A percentile compares a stretch with the other conserved stretches of the same genome.
These are phyloP conservation scores for Gymnopilus dilepis DNA, from an alignment of 768 basidiomycete species.

Conservation along the genomic window DNA sequence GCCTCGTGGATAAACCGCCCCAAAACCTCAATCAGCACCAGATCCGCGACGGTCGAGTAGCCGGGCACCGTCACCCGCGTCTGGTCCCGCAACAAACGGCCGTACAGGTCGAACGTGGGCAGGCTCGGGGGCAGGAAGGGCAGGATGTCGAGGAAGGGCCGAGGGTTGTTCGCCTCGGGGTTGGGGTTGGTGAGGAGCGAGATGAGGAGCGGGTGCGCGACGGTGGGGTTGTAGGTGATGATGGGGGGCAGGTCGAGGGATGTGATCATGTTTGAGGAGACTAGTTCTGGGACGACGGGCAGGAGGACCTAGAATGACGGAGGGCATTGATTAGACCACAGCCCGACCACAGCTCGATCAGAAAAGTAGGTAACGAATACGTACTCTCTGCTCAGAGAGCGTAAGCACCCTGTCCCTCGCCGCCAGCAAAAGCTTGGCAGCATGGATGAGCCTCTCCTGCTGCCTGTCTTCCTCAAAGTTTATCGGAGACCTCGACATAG, in stretches of 20 bases:
- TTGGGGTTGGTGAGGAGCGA: slow-evolving; percentile 54
- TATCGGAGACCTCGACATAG: slow-evolving; percentile 33
- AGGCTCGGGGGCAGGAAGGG: slow-evolving; percentile 72
- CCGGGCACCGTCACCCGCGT: slow-evolving; percentile 49
- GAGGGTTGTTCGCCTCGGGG: slow-evolving; percentile 43
- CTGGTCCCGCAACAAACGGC: slow-evolving; percentile 67
- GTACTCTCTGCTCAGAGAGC: slow-evolving; percentile 76
- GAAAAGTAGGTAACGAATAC: slow-evolving; percentile 26
- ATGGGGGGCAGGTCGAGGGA: slow-evolving; percentile 71
- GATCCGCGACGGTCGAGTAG: slow-evolving; percentile 64
- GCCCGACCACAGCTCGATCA: neutral
- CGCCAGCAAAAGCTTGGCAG: slow-evolving; percentile 69
- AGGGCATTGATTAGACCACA: slow-evolving; percentile 1
- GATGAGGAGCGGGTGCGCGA: slow-evolving; percentile 71
- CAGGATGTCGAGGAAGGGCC: slow-evolving; percentile 66
- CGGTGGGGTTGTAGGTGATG: slow-evolving; percentile 67
- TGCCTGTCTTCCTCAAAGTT: slow-evolving; percentile 58
- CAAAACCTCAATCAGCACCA: slow-evolving; percentile 67
- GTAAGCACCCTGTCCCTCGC: slow-evolving; percentile 76
- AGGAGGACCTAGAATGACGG: slow-evolving; percentile 48
- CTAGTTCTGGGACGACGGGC: slow-evolving; percentile 54
- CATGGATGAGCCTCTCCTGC: slow-evolving; percentile 63
- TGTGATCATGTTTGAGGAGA: slow-evolving; percentile 58
- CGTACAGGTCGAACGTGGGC: slow-evolving; percentile 75
- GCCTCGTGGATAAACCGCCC: slow-evolving; percentile 75